phyloP scores from a whole-genome alignment of 176 grass and related monocot genomes.

The Calamus simplicifolius region DNA sequence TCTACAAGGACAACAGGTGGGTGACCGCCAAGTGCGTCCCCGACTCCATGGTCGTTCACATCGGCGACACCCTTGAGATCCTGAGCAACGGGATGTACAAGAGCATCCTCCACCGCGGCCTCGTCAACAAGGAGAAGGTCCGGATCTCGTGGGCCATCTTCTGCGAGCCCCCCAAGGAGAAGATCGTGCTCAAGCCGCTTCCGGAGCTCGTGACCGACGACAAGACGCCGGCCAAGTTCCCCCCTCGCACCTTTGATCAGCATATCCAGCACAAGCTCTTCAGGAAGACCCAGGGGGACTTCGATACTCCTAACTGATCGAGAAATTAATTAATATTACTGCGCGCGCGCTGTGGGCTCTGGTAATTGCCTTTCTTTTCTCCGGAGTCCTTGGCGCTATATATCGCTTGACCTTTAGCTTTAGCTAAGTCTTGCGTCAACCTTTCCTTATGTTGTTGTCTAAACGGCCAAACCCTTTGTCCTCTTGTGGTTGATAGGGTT shows the following conservation, averaged over 20 bases:
- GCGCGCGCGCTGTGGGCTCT: no score
- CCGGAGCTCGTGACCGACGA: constrained; percentile 32
- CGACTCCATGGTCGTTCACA: constrained; percentile 2
- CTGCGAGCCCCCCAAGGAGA: constrained; percentile 65
- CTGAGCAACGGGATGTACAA: constrained; percentile 75
- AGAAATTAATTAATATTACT: no score
- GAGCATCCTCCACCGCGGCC: constrained; percentile 84
- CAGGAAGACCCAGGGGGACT: constrained; percentile 41
- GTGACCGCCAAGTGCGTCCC: constrained; percentile 1
- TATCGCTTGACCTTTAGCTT: no score
- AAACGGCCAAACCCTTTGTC: no score
- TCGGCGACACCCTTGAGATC: constrained; percentile 60
- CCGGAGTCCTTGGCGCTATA: no score
- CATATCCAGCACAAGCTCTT: constrained; percentile 76
- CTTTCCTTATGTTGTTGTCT: no score
- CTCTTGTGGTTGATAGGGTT: no score
- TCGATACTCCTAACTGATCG: no score
- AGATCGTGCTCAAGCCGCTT: constrained; percentile 52
- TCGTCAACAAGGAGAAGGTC: constrained; percentile 70
- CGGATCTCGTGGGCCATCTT: constrained; percentile 91
- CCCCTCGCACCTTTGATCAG: constrained; percentile 63
- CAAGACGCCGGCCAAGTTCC: constrained; percentile 28
- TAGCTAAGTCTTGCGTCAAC: no score
- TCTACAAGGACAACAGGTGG: constrained; percentile 1
- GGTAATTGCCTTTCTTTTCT: no score